Conservation (phyloP, 139 green algal species). For the Picochlorum costavermella region DNA sequence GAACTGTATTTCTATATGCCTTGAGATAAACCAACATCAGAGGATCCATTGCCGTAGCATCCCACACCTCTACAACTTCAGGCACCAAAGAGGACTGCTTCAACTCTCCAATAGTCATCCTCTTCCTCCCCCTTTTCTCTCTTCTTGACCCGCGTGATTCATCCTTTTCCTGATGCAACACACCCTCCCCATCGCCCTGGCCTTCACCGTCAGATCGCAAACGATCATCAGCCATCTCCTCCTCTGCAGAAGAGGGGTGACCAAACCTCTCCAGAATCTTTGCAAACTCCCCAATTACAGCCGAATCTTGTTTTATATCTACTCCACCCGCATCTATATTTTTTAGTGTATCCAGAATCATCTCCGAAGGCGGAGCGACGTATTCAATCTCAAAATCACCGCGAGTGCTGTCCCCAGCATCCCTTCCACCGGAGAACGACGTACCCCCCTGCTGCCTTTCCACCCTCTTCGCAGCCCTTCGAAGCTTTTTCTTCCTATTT, state of each 20-base stretch:
- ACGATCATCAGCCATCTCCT: not conserved
- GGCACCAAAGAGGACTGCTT: constrained; percentile 75
- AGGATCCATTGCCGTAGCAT: constrained; percentile 86
- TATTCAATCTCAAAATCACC: constrained; percentile 53
- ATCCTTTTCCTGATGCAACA: constrained; percentile 7
- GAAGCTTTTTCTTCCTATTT: constrained; percentile 28
- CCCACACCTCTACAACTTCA: constrained; percentile 97
- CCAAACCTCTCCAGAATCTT: constrained; percentile 17
- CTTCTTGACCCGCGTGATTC: constrained; percentile 63
- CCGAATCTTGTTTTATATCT: constrained; percentile 6
- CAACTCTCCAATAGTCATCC: constrained; percentile 82
- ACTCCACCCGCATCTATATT: not conserved
- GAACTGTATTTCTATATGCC: constrained; percentile 80
- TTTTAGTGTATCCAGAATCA: constrained; percentile 17
- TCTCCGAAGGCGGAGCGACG: constrained; percentile 45
- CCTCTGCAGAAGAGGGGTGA: not conserved
- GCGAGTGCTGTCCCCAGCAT: not conserved
- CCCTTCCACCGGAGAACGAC: no score
- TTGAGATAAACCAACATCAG: constrained; percentile 91
- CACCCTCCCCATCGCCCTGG: constrained; percentile 23
- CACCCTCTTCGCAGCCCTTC: constrained; percentile 16
- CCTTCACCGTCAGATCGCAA: not conserved
- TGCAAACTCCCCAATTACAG: constrained; percentile 61
- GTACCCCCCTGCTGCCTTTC: constrained; percentile 7
- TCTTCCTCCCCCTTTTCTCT: constrained; percentile 63